Conservation (phyloP, 345 rosid genomes). For the Noccaea bulbosa region DNA sequence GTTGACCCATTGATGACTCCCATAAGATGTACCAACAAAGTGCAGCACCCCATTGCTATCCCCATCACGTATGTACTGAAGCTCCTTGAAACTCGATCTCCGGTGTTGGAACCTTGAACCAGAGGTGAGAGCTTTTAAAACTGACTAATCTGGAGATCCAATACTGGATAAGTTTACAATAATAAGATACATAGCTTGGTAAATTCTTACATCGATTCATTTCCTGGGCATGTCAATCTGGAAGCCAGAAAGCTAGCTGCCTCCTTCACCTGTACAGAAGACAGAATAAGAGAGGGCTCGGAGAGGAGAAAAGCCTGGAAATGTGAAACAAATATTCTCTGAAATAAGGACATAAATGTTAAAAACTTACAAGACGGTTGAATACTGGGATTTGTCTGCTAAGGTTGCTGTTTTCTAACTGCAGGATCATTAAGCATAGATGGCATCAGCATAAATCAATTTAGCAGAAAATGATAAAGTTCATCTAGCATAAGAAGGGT, state of each 20-base stretch:
- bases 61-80: slow-evolving; percentile 95
- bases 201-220: slow-evolving; percentile 61
- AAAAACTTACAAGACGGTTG: slow-evolving; percentile 65
- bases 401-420: slow-evolving; percentile 74
- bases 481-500: slow-evolving; percentile 25
- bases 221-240: slow-evolving; percentile 51
- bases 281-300: slow-evolving; percentile 29
- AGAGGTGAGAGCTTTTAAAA: slow-evolving; percentile 32
- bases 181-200: not conserved
- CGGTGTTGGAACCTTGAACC: slow-evolving; percentile 75
- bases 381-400: slow-evolving; percentile 50
- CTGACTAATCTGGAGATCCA: not conserved
- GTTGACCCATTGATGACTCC: slow-evolving; percentile 96
- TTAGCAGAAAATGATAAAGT: not conserved
- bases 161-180: slow-evolving; percentile 19
- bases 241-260: slow-evolving; percentile 51
- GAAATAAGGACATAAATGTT: not conserved
- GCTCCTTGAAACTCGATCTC: slow-evolving; percentile 92
- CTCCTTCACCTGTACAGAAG: slow-evolving; percentile 65
- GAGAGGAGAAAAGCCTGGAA: not conserved
- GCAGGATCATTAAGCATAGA: slow-evolving; percentile 45
- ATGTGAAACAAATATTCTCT: not conserved
- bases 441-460: slow-evolving; percentile 22
- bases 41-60: slow-evolving; percentile 93
- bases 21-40: slow-evolving; percentile 87